Evolutionary conservation across 352 stramenopile genomes (phyloP).

Genomic region (Pythium biforme): DNA sequence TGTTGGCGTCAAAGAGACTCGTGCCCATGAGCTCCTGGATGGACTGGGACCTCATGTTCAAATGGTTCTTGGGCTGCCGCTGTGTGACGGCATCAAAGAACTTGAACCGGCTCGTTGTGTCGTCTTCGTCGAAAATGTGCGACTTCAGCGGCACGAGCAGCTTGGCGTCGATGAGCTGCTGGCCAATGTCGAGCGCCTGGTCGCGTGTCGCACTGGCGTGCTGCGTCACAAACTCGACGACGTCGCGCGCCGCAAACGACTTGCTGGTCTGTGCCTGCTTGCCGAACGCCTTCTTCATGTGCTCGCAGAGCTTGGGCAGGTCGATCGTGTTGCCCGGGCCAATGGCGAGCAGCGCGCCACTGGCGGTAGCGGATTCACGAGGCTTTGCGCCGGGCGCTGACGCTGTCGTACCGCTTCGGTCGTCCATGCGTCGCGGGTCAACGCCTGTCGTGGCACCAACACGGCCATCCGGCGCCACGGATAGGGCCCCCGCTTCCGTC

Average conservation of each 20-base stretch:
- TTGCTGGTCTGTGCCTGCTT: constrained; percentile 78
- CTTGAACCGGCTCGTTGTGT: constrained; percentile 50
- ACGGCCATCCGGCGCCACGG: too few relatives aligned
- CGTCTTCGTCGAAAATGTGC: constrained; percentile 66
- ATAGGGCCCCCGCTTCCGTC: not conserved
- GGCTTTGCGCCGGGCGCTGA: not conserved
- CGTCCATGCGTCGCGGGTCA: not conserved
- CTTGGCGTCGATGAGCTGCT: constrained; percentile 70
- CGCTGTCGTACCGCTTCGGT: not conserved
- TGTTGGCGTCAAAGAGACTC: constrained; percentile 58
- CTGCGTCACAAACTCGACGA: constrained; percentile 61
- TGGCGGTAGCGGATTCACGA: not conserved
- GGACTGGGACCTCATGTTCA: constrained; percentile 63
- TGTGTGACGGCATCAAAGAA: constrained; percentile 45
- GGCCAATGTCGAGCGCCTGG: constrained; percentile 55
- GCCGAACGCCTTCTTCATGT: constrained; percentile 71
- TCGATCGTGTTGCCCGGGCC: constrained; percentile 47
- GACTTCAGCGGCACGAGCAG: constrained; percentile 75
- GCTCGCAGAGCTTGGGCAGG: constrained; percentile 55
- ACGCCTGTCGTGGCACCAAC: not conserved
- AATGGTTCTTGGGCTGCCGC: constrained; percentile 67
- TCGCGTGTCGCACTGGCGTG: constrained; percentile 35
- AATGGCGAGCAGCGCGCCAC: constrained; percentile 7
- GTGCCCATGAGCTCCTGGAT: constrained; percentile 83
- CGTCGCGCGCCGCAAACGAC: constrained; percentile 66